These are phyloP conservation scores for Pseudocercospora macadamiae DNA, from an alignment of 2,329 filamentous ascomycete species.

Conservation along the genomic window DNA sequence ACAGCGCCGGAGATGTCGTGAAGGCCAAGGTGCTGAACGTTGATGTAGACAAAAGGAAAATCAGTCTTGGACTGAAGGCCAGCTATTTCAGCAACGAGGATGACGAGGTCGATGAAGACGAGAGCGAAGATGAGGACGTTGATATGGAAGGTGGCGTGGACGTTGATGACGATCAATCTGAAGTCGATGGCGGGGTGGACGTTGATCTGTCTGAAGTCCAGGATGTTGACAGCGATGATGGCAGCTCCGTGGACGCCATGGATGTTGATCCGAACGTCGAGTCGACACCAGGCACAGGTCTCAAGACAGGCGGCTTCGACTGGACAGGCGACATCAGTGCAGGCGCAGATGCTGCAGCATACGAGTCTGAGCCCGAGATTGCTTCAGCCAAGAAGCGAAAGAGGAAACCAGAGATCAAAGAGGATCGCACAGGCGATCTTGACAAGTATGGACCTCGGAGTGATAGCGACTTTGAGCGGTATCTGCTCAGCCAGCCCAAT, in stretches of 20 bases:
- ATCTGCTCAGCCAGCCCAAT: slow-evolving; percentile 88
- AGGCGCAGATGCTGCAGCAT: slow-evolving; percentile 53
- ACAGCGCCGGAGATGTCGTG: slow-evolving; percentile 87
- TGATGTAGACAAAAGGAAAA: slow-evolving; percentile 71
- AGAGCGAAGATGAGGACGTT: slow-evolving; percentile 40
- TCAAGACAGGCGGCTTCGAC: slow-evolving; percentile 79
- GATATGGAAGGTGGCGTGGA: slow-evolving; percentile 33
- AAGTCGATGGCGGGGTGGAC: slow-evolving; percentile 21
- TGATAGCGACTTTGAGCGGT: slow-evolving; percentile 87
- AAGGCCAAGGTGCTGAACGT: slow-evolving; percentile 87
- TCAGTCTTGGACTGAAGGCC: slow-evolving; percentile 90
- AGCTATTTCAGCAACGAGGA: slow-evolving; percentile 75
- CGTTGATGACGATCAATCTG: slow-evolving; percentile 26
- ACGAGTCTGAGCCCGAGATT: slow-evolving; percentile 58
- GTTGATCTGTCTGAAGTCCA: slow-evolving; percentile 51
- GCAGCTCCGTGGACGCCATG: slow-evolving; percentile 53
- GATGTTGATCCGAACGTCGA: slow-evolving; percentile 40
- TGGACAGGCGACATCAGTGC: slow-evolving; percentile 73
- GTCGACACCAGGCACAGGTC: slow-evolving; percentile 43
- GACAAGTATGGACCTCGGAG: slow-evolving; percentile 87
- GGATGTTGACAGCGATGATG: slow-evolving; percentile 51
- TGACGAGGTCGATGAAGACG: slow-evolving; percentile 49
- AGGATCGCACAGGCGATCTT: slow-evolving; percentile 90
- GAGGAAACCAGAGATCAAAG: slow-evolving; percentile 75
- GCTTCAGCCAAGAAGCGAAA: slow-evolving; percentile 57